Evolutionary conservation across 768 basidiomycete genomes (phyloP).

Genomic region (Serendipita sp.): DNA sequence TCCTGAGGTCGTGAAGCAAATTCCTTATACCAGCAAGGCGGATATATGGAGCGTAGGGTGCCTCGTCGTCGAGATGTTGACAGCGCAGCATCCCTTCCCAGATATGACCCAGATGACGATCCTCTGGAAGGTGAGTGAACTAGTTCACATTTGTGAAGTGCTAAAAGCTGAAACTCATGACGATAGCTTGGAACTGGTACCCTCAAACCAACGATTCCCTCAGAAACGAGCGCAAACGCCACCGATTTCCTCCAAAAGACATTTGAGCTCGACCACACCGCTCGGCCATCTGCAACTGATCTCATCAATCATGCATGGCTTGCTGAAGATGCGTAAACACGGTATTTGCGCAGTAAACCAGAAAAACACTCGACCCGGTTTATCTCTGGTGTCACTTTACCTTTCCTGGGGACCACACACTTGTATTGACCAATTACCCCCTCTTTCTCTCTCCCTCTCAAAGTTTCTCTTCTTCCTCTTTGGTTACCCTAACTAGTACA

Average conservation of each 20-base stretch:
- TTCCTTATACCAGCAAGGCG: slow-evolving; percentile 75
- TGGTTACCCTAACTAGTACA: no score
- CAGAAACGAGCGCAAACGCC: slow-evolving; percentile 80
- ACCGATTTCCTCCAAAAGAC: slow-evolving; percentile 74
- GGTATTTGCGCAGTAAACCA: no score
- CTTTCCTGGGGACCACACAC: neutral
- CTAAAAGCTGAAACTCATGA: neutral
- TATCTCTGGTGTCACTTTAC: neutral
- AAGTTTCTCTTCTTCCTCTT: no score
- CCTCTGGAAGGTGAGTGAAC: slow-evolving; percentile 66
- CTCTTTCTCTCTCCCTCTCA: no score
- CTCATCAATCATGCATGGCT: slow-evolving; percentile 67
- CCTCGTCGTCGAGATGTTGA: slow-evolving; percentile 90
- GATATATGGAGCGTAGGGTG: slow-evolving; percentile 97
- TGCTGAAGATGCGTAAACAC: neutral
- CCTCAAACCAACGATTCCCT: slow-evolving; percentile 72
- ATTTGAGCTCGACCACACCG: slow-evolving; percentile 70
- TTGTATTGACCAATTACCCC: neutral
- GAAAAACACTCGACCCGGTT: neutral
- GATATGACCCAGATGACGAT: slow-evolving; percentile 98
- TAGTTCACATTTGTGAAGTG: neutral
- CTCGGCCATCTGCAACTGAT: slow-evolving; percentile 62
- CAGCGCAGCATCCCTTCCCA: slow-evolving; percentile 90
- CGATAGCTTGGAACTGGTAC: neutral
- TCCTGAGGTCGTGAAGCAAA: slow-evolving; percentile 95